phyloP scores from a whole-genome alignment of 306 rosid genomes.

The Dryas octopetala region DNA sequence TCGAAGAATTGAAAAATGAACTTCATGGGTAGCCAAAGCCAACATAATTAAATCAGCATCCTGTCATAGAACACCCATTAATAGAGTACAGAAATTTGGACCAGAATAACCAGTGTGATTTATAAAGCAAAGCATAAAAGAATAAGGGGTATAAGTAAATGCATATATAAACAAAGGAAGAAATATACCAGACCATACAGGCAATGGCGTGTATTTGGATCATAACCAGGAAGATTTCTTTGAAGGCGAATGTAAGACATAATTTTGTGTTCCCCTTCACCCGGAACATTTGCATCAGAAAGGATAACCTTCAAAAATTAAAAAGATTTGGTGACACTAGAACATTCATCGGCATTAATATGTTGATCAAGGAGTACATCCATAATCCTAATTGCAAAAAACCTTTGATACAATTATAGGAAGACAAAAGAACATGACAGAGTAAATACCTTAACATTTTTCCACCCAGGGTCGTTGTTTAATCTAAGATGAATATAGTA shows the following conservation, averaged over 20 bases:
- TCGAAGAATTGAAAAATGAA: slow-evolving; percentile 93
- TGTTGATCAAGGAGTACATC: slow-evolving; percentile 2
- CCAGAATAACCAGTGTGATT: slow-evolving; percentile 10
- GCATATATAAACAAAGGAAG: slow-evolving; percentile 31
- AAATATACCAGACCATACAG: slow-evolving; percentile 96
- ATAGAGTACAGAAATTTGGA: slow-evolving; percentile 11
- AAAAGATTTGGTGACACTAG: background rate
- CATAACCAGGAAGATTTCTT: slow-evolving; percentile 88
- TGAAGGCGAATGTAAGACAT: slow-evolving; percentile 97
- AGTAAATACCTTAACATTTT: slow-evolving; percentile 64
- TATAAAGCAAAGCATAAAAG: background rate
- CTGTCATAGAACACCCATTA: slow-evolving; percentile 45
- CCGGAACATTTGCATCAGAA: slow-evolving; percentile 99
- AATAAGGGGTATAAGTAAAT: slow-evolving; percentile 8
- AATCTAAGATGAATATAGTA: slow-evolving; percentile 92
- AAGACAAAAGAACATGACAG: slow-evolving; percentile 15
- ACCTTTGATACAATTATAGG: slow-evolving; percentile 10
- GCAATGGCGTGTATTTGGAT: slow-evolving; percentile 97
- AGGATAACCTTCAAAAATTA: slow-evolving; percentile 70
- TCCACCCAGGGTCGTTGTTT: slow-evolving; percentile 98
- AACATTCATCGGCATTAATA: slow-evolving; percentile 10
- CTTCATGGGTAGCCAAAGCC: slow-evolving; percentile 94
- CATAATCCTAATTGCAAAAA: background rate
- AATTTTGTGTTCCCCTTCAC: slow-evolving; percentile 98
- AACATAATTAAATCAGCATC: slow-evolving; percentile 99